These are phyloP conservation scores for Candida neerlandica DNA, from an alignment of 1,139 yeast genomes.

Conservation along the genomic window DNA sequence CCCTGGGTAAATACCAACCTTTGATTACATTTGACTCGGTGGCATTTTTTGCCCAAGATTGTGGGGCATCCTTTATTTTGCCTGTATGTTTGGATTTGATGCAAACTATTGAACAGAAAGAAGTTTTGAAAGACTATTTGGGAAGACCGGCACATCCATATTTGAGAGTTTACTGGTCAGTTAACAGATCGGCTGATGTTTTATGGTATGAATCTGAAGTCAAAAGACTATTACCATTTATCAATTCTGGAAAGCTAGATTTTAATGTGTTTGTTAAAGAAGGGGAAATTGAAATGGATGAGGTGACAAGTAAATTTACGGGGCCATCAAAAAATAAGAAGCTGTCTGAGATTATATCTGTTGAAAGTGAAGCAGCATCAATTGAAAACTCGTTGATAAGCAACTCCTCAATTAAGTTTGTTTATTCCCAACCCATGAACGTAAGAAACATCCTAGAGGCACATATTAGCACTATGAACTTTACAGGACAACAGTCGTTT, in stretches of 20 bases:
- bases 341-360: not conserved
- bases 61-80: conserved; percentile 49
- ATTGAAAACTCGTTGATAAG: conserved; percentile 1
- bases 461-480: conserved; percentile 11
- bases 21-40: conserved; percentile 43
- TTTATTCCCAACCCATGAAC: conserved; percentile 7
- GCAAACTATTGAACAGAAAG: conserved; percentile 25
- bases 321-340: not conserved
- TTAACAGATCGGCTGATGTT: conserved; percentile 27
- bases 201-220: conserved; percentile 42
- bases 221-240: conserved; percentile 28
- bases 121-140: conserved; percentile 31
- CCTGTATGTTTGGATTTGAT: conserved; percentile 48
- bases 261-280: conserved; percentile 20
- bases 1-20: conserved; percentile 45
- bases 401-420: conserved; percentile 4
- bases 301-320: not conserved
- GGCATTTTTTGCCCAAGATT: conserved; percentile 47
- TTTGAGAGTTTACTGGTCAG: conserved; percentile 39
- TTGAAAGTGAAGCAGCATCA: not conserved
- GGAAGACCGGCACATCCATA: conserved; percentile 33
- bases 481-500: conserved; percentile 16
- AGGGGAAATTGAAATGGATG: conserved; percentile 2
- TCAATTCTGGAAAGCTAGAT: conserved; percentile 25
- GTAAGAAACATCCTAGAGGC: conserved; percentile 7